A percentile compares a stretch with the other conserved stretches of the same genome.
phyloP scores from a whole-genome alignment of 495 filamentous ascomycete species.

The Neurospora africana region DNA sequence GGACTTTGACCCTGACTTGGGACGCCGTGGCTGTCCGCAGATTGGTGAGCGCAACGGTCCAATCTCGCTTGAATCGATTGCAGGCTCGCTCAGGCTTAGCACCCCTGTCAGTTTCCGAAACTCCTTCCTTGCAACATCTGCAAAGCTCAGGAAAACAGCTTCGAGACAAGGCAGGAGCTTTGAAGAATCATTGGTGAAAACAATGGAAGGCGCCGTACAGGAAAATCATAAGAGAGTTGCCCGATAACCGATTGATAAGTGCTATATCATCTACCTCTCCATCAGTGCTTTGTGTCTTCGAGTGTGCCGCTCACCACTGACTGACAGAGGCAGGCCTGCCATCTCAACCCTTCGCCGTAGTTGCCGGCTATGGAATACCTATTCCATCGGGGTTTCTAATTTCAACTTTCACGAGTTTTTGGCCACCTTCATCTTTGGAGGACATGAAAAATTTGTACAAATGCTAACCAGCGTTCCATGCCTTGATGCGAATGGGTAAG shows the following conservation, averaged over 20 bases:
- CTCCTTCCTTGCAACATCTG: not conserved
- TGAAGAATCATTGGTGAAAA: not conserved
- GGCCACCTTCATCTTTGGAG: not conserved
- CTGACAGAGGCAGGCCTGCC: not conserved
- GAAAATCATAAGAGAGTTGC: not conserved
- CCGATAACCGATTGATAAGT: not conserved
- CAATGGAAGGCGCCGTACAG: not conserved
- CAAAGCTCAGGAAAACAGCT: not conserved
- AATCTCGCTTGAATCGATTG: constrained; percentile 30
- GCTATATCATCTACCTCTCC: not conserved
- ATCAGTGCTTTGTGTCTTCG: not conserved
- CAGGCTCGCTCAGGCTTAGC: not conserved
- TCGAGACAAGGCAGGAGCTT: not conserved
- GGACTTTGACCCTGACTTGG: not conserved
- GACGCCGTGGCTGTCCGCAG: constrained; percentile 7
- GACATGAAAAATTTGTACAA: not conserved
- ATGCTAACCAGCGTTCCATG: not conserved
- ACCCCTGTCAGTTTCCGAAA: constrained; percentile 10
- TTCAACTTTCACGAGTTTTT: not conserved
- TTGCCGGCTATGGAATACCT: not conserved
- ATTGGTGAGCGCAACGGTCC: constrained; percentile 17
- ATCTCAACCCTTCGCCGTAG: not conserved
- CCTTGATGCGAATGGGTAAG: not conserved
- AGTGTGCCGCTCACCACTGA: not conserved
- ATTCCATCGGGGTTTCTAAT: not conserved